phyloP scores from a whole-genome alignment of 371 early-diverging fungal species.

The Gilbertella persicaria region DNA sequence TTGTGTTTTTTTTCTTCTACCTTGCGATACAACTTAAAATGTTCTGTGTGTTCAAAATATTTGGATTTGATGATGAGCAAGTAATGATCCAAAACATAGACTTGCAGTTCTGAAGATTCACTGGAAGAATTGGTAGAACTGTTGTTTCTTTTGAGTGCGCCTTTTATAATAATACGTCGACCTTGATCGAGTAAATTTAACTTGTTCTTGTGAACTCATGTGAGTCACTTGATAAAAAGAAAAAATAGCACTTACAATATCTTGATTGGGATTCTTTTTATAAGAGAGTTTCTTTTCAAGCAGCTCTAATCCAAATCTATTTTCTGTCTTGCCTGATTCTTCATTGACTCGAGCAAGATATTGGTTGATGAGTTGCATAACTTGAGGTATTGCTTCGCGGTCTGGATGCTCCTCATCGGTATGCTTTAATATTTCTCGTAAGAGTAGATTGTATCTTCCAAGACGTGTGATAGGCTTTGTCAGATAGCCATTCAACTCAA shows the following conservation, averaged over 20 bases:
- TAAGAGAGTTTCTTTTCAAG: slow-evolving; percentile 56
- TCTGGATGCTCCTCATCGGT: slow-evolving; percentile 81
- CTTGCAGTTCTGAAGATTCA: slow-evolving; percentile 69
- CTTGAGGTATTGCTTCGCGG: slow-evolving; percentile 57
- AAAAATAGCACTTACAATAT: slow-evolving; percentile 20
- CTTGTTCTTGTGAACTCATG: slow-evolving; percentile 53
- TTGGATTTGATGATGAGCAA: slow-evolving; percentile 75
- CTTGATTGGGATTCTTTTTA: slow-evolving; percentile 52
- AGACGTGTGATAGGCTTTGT: slow-evolving; percentile 82
- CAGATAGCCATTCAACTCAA: slow-evolving; percentile 74
- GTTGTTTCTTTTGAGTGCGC: slow-evolving; percentile 65
- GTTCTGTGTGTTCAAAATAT: slow-evolving; percentile 27
- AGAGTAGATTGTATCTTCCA: slow-evolving; percentile 83
- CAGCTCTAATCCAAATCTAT: slow-evolving; percentile 39
- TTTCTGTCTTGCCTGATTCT: slow-evolving; percentile 85
- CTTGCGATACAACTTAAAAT: slow-evolving; percentile 43
- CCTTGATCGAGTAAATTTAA: slow-evolving; percentile 56
- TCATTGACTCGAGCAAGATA: slow-evolving; percentile 57
- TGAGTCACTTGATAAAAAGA: slow-evolving; percentile 4
- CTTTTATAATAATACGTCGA: slow-evolving; percentile 78
- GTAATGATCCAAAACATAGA: slow-evolving; percentile 87
- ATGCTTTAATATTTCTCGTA: slow-evolving; percentile 82
- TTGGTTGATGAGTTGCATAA: slow-evolving; percentile 62
- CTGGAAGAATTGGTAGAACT: slow-evolving; percentile 32
- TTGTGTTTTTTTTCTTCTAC: background rate